Base-by-base conservation (phyloP, 2,329 filamentous ascomycete genomes). In the Venturia carpophila region DNA sequence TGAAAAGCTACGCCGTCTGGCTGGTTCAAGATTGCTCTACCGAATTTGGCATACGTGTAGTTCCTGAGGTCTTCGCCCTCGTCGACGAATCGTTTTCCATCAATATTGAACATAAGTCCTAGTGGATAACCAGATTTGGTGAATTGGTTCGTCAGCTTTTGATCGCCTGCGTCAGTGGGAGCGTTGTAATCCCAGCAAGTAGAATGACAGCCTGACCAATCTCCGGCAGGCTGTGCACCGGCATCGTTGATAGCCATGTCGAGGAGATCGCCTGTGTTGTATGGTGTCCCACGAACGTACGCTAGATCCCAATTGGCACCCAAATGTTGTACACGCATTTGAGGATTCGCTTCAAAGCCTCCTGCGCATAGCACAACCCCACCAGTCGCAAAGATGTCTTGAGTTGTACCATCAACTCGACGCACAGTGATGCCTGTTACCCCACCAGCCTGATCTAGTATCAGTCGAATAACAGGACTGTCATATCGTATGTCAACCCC, bases 61-160 rank as follows among this genome's bases (percentile, higher is more conserved):
- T 89, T 89, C 2, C 86, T 77, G 68, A 88, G 72, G 68, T 89
- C 86, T 10, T 83, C 69, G 0, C 86, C 87, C 70, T 89, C 87
- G 68, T 89, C 86, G 0, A 89, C 84, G 69, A 89, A 89, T 1
- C 87, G 77, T 52, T 80, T 70, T 0, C 86, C 87, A 0, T 80
- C 70, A 0, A 73, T 72, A 69, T 89, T 89, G 19, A 89, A 34
- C 30, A 66, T 88, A 15, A 89, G 68, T 0, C 86, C 87, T 0
- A 89, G 76, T 0, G 87, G 86, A 68, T 89, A 89, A 0, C 86
- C 87, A 0, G 83, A 87, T 70, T 89, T 89, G 7, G 86, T 89
- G 70, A 34, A 34, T 34, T 34, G 30, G 30, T 34, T 34, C 30
- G 30, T 34, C 30, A 34, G 30, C 30, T 74, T 74, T 1, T 83